These are phyloP conservation scores for Bacidia rubella DNA, from an alignment of 495 filamentous ascomycete genomes.

Conservation along the genomic window DNA sequence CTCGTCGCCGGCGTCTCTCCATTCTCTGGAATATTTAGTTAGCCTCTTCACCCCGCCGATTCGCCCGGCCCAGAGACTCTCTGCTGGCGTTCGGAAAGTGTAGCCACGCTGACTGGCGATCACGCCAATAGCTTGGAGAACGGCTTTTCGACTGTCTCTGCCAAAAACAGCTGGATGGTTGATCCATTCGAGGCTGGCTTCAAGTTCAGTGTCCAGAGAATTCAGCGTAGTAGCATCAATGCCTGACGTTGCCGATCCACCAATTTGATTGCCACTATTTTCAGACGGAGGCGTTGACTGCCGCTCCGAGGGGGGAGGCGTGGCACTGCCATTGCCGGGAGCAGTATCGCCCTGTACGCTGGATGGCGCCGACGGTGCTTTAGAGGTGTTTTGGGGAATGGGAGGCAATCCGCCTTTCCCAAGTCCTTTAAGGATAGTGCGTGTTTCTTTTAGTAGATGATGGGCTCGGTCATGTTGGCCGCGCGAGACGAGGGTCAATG, in stretches of 20 bases:
- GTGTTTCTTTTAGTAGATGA: constrained; percentile 81
- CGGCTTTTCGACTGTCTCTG: constrained; percentile 89
- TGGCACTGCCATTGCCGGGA: not conserved
- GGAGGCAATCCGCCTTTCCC: constrained; percentile 92
- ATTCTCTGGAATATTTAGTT: constrained; percentile 67
- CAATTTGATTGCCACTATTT: constrained; percentile 22
- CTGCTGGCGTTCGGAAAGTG: constrained; percentile 79
- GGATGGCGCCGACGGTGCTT: constrained; percentile 17
- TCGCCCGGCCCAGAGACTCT: constrained; percentile 72
- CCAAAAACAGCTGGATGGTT: constrained; percentile 91
- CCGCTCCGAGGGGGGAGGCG: constrained; percentile 30
- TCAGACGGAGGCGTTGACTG: constrained; percentile 37
- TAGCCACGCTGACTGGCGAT: constrained; percentile 89
- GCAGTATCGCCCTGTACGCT: constrained; percentile 28
- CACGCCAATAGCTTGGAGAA: constrained; percentile 90
- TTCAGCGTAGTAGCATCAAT: constrained; percentile 54
- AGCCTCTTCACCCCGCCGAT: constrained; percentile 64
- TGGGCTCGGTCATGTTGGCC: constrained; percentile 89
- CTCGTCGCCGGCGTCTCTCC: constrained; percentile 74
- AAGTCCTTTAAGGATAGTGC: constrained; percentile 88
- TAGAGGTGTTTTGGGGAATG: constrained; percentile 46
- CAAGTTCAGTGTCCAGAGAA: constrained; percentile 82
- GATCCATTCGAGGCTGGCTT: constrained; percentile 96
- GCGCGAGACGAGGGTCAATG: constrained; percentile 78
- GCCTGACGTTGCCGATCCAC: constrained; percentile 30